Evolutionary conservation across 129 eudicot genomes (phyloP).

Genomic region (Chrysanthemum seticuspe): DNA sequence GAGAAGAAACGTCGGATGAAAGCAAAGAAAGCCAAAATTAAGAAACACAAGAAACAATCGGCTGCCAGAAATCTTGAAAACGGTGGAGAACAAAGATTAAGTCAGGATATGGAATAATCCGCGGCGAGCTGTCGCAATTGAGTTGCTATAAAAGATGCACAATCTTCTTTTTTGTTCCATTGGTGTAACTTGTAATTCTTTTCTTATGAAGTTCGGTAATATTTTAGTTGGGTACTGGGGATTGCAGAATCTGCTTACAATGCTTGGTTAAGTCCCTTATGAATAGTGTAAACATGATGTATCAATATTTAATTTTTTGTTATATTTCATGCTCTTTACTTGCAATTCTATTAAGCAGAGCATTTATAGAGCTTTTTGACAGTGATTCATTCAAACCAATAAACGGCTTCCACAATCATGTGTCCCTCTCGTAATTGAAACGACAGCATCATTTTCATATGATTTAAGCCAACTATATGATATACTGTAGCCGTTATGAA

Average conservation of each 20-base stretch:
- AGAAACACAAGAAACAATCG: constrained; percentile 52
- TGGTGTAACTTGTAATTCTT: constrained; percentile 23
- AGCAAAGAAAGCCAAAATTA: constrained; percentile 71
- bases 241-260: constrained; percentile 10
- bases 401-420: too few relatives aligned
- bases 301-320: too few relatives aligned
- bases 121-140: too few relatives aligned
- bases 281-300: background rate
- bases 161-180: constrained; percentile 20
- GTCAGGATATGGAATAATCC: constrained; percentile 35
- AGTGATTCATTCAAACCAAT: too few relatives aligned
- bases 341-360: too few relatives aligned
- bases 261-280: background rate
- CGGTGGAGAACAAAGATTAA: constrained; percentile 25
- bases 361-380: too few relatives aligned
- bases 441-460: too few relatives aligned
- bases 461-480: too few relatives aligned
- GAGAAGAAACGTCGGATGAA: constrained; percentile 86
- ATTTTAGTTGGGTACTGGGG: background rate
- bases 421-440: too few relatives aligned
- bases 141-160: background rate
- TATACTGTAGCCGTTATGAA: too few relatives aligned
- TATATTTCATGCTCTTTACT: too few relatives aligned
- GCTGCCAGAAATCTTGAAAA: constrained; percentile 38
- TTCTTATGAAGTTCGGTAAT: too few relatives aligned